These are phyloP conservation scores for Picochlorum sp. DNA, from an alignment of 139 green algal genomes.

Conservation along the genomic window DNA sequence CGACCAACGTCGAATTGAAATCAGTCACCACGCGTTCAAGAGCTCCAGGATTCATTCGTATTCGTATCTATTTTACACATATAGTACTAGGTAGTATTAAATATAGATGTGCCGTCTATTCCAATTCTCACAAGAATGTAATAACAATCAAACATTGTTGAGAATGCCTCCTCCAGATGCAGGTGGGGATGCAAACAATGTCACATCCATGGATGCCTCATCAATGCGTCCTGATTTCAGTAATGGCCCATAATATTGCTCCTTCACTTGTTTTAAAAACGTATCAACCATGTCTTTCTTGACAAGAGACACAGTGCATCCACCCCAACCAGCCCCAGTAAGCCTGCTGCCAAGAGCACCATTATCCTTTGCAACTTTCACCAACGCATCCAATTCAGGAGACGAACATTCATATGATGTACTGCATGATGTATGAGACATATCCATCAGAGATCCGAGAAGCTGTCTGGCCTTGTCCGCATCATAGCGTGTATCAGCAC, in stretches of 20 bases:
- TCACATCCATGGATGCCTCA: constrained; percentile 14
- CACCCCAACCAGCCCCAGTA: constrained; percentile 90
- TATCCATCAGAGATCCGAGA: constrained; percentile 81
- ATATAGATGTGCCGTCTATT: neutral
- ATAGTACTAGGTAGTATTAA: neutral
- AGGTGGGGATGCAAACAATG: constrained; percentile 49
- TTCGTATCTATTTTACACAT: neutral
- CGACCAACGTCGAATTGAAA: too few species aligned
- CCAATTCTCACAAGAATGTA: too few species aligned
- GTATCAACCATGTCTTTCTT: constrained; percentile 31
- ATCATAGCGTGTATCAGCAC: neutral
- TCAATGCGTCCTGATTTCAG: constrained; percentile 20
- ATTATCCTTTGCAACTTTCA: constrained; percentile 38
- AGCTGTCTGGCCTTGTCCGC: constrained; percentile 35
- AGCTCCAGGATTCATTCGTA: neutral
- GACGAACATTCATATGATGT: constrained; percentile 87
- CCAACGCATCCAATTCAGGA: constrained; percentile 80
- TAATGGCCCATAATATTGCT: constrained; percentile 25
- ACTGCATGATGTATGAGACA: constrained; percentile 70
- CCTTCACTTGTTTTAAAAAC: constrained; percentile 48
- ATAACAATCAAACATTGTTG: neutral
- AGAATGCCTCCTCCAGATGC: constrained; percentile 45
- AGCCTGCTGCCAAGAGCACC: constrained; percentile 77
- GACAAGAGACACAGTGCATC: constrained; percentile 83
- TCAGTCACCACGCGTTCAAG: constrained; percentile 1